Conservation (phyloP, 2,329 filamentous ascomycete genomes). For the Epichloe bromicola region DNA sequence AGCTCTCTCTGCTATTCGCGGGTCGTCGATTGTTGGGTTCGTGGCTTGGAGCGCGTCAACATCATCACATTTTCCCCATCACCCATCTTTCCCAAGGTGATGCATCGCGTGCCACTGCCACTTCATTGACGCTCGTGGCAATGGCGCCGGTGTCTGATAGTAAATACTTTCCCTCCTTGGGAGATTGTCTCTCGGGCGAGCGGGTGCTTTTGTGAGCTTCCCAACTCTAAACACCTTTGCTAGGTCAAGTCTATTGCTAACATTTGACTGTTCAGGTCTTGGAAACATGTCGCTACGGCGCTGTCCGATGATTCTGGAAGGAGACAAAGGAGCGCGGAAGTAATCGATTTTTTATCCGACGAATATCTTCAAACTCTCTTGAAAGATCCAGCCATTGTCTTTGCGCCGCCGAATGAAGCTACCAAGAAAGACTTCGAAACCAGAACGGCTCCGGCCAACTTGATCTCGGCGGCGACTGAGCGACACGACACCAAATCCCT, state of each 20-base stretch:
- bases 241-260: constrained; percentile 6
- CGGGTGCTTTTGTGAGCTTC: constrained; percentile 61
- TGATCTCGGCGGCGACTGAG: constrained; percentile 52
- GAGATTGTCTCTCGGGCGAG: constrained; percentile 73
- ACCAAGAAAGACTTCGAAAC: constrained; percentile 66
- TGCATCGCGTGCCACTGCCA: constrained; percentile 25
- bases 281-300: constrained; percentile 46
- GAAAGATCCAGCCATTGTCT: constrained; percentile 54
- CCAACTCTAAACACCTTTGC: neutral
- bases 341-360: constrained; percentile 60
- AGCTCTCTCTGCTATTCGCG: too few relatives aligned
- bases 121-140: constrained; percentile 38
- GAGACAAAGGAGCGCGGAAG: constrained; percentile 36
- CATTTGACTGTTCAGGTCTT: constrained; percentile 33
- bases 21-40: too few relatives aligned
- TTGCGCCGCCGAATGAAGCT: constrained; percentile 46
- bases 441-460: constrained; percentile 76
- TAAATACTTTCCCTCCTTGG: constrained; percentile 72
- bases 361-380: constrained; percentile 55
- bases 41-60: constrained; percentile 19
- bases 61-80: constrained; percentile 12
- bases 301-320: constrained; percentile 43
- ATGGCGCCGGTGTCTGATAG: constrained; percentile 61
- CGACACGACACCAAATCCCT: constrained; percentile 65
- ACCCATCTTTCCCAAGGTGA: constrained; percentile 17